Evolutionary conservation across 805 yeast genomes (phyloP), one percentile per base, ranked within the genome.

Genomic region (Vanderwaltozyma tropicalis): DNA sequence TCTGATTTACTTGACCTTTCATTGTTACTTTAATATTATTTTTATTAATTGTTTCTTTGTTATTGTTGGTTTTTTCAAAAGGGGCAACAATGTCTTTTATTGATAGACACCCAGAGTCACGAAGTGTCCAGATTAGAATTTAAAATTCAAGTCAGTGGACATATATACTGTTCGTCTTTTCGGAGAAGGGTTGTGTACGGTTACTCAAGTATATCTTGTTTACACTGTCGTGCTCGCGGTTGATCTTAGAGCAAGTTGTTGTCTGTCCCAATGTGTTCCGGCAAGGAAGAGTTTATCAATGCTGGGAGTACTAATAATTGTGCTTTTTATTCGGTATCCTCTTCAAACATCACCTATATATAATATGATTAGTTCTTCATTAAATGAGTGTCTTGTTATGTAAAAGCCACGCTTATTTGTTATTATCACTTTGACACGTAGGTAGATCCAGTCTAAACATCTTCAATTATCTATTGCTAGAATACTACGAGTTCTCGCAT

Each of bases 211-310:
- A 28, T 25, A 31, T 22, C 32, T 32, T 31, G 34, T 28, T 22
- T 43, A 37, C 41, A 41, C 44, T 65, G 72, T 72, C 84, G 94
- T 83, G 94, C 94, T 83, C 88, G 92, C 92, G 92, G 82, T 65
- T 67, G 83, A 51, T 82, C 92, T 81, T 72, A 83, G 88, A 83
- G 63, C 40, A 64, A 75, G 51, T 44, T 41, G 39, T 35, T 25
- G 36, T 21, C 26, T 32, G 24, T 28, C 17, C 39, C 35, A 35
- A 22, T 5, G 31, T 26, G 39, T 30, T 26, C 31, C 20, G 31
- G 34, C 34, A 31, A 36, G 30, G 39, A 28, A 43, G 46, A 41
- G 31, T 35, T 40, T 43, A 51, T 46, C 53, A 47, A 34, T 46
- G 39, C 53, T 48, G 62, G 52, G 45, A 46, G 50, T 46, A 32